Evolutionary conservation across 176 grass and related monocot species (phyloP).

Genomic region (Ensete ventricosum): DNA sequence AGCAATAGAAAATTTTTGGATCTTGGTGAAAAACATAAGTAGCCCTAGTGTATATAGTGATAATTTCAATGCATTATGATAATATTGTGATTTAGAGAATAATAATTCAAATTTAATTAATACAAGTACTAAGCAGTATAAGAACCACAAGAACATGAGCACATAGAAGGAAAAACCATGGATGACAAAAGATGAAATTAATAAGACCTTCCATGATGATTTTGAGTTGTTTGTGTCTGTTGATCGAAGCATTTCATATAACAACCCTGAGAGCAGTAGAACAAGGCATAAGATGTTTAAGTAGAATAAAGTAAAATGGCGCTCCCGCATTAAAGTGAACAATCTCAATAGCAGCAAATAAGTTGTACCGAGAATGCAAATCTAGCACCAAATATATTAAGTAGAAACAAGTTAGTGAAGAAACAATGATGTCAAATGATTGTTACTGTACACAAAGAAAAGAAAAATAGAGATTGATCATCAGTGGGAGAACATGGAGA

Average conservation of each 20-base stretch:
- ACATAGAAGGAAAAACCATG: background rate
- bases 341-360: background rate
- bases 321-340: background rate
- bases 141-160: background rate
- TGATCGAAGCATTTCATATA: conserved; percentile 68
- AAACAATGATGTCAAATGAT: no score
- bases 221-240: conserved; percentile 60
- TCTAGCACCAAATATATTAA: background rate
- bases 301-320: background rate
- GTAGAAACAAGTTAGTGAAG: background rate
- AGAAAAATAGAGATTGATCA: no score
- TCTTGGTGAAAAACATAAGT: no score
- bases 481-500: no score
- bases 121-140: background rate
- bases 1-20: no score
- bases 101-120: background rate
- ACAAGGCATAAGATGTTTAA: background rate
- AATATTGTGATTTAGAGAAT: background rate
- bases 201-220: conserved; percentile 68
- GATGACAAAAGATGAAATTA: background rate
- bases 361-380: background rate
- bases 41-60: no score
- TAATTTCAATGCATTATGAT: background rate
- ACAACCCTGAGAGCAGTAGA: conserved; percentile 39
- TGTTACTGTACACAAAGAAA: no score